A percentile compares a stretch with the other conserved stretches of the same genome.
Conservation (phyloP, 805 yeast genomes). For the Saccharomyces paradoxus region DNA sequence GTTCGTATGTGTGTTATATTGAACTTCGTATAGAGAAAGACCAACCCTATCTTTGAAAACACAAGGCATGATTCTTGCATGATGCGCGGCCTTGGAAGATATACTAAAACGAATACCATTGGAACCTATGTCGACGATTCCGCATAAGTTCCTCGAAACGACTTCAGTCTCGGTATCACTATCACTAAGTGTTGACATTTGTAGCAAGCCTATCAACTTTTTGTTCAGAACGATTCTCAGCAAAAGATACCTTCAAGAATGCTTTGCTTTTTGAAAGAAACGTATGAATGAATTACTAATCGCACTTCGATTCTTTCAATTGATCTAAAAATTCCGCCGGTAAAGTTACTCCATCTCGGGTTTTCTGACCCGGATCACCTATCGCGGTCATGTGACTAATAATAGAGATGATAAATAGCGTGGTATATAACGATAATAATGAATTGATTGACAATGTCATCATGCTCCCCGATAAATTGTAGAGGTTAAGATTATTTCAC, state of each 20-base stretch:
- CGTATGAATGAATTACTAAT: neutral
- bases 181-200: conserved; percentile 24
- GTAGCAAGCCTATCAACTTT: neutral
- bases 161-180: conserved; percentile 41
- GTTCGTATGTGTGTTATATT: conserved; percentile 34
- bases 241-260: neutral
- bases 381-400: neutral
- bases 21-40: conserved; percentile 59
- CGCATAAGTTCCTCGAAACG: conserved; percentile 50
- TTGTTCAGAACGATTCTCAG: neutral
- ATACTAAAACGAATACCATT: conserved; percentile 68
- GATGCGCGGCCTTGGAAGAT: conserved; percentile 58
- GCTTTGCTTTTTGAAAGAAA: neutral
- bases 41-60: conserved; percentile 68
- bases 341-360: neutral
- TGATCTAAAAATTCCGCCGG: neutral
- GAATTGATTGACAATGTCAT: neutral
- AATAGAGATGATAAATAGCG: neutral
- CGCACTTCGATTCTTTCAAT: neutral
- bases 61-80: conserved; percentile 71
- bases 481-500: neutral
- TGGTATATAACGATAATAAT: neutral
- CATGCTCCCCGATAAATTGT: neutral
- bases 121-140: conserved; percentile 71
- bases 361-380: neutral